Evolutionary conservation across 139 green algal species (phyloP).

Genomic region (Pseudopediastrum boryanum): DNA sequence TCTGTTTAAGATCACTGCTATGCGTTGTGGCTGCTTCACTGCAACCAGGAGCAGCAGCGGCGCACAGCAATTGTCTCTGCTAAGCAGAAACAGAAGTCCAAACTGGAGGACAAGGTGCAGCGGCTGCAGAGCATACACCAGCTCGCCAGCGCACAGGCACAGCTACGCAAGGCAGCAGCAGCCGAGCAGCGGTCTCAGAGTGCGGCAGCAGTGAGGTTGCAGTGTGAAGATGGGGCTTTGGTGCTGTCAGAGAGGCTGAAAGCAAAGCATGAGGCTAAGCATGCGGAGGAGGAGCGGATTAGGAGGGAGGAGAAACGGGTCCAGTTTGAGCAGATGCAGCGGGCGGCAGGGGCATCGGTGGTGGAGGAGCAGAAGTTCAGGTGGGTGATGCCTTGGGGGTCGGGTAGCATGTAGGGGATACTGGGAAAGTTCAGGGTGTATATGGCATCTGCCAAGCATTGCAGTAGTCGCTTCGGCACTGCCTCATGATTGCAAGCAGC

Average conservation of each 20-base stretch:
- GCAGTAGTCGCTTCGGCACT: background rate
- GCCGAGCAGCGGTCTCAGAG: background rate
- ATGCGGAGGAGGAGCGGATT: conserved; percentile 54
- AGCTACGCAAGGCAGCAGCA: conserved; percentile 24
- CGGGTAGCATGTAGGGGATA: too few species aligned
- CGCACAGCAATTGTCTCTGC: conserved; percentile 50
- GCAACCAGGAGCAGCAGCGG: conserved; percentile 64
- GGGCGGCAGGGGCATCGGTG: conserved; percentile 41
- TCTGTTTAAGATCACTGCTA: too few species aligned
- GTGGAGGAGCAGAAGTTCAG: conserved; percentile 28
- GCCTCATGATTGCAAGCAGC: background rate
- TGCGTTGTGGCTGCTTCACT: too few species aligned
- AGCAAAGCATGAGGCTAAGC: conserved; percentile 47
- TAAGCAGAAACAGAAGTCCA: conserved; percentile 54
- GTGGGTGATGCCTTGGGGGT: background rate
- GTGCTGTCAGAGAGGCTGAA: conserved; percentile 52
- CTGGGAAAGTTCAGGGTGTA: too few species aligned
- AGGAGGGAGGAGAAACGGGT: conserved; percentile 55
- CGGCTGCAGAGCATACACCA: conserved; percentile 59
- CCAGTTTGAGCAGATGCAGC: conserved; percentile 67
- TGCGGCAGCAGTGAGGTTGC: conserved; percentile 19
- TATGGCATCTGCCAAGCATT: background rate
- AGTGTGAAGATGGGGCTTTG: conserved; percentile 49
- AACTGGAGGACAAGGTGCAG: conserved; percentile 53
- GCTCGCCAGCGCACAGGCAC: conserved; percentile 29